Conservation (phyloP, 805 yeast species). For the Hanseniaspora guilliermondii region DNA sequence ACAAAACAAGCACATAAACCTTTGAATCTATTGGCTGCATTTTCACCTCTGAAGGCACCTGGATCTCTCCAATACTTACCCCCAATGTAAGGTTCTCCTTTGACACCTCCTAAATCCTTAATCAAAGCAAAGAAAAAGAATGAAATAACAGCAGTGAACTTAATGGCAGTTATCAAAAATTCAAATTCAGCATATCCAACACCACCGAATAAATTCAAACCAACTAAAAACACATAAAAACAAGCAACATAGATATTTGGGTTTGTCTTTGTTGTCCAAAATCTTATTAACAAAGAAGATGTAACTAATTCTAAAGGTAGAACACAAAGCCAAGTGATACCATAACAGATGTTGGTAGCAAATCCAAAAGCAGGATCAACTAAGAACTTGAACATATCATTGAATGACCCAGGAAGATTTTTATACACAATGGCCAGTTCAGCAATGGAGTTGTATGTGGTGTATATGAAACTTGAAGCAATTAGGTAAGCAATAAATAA, state of each 20-base stretch:
- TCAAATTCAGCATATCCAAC: slow-evolving; percentile 57
- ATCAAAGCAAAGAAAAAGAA: slow-evolving; percentile 50
- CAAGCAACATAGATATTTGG: slow-evolving; percentile 47
- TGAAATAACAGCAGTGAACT: slow-evolving; percentile 47
- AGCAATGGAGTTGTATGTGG: slow-evolving; percentile 51
- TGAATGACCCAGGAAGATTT: slow-evolving; percentile 45
- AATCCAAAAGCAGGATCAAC: slow-evolving; percentile 60
- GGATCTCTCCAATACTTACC: slow-evolving; percentile 40
- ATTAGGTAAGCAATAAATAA: slow-evolving; percentile 44
- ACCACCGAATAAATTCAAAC: slow-evolving; percentile 44
- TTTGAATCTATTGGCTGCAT: slow-evolving; percentile 37
- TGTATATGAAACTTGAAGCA: slow-evolving; percentile 49
- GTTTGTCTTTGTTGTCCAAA: slow-evolving; percentile 39
- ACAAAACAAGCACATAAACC: slow-evolving; percentile 43
- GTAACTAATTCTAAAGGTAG: slow-evolving; percentile 57
- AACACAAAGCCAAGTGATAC: slow-evolving; percentile 50
- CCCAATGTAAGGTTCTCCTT: slow-evolving; percentile 38
- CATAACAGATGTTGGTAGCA: slow-evolving; percentile 63
- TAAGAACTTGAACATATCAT: slow-evolving; percentile 47
- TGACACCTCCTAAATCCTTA: slow-evolving; percentile 41
- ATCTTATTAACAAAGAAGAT: slow-evolving; percentile 44
- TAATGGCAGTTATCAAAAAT: slow-evolving; percentile 44
- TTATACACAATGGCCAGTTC: slow-evolving; percentile 59
- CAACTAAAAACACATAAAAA: slow-evolving; percentile 38
- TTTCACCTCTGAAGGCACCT: slow-evolving; percentile 35